These are phyloP conservation scores for Eragrostis nindensis DNA, from an alignment of 176 grass and related monocot genomes.

Conservation along the genomic window DNA sequence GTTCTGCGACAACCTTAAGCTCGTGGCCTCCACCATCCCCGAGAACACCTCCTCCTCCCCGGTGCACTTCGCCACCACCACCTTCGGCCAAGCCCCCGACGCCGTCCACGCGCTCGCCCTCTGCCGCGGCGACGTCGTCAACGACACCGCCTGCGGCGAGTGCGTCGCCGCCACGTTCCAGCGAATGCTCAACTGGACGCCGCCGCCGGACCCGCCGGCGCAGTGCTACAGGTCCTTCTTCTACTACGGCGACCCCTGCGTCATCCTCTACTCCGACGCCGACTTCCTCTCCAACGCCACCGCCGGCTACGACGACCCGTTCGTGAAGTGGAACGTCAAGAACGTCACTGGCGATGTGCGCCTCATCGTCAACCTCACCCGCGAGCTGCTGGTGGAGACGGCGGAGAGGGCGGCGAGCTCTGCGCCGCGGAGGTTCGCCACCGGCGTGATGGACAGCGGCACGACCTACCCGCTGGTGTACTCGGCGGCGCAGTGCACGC, in stretches of 20 bases:
- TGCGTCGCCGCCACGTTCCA: background rate
- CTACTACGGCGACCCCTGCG: background rate
- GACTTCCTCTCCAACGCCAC: background rate
- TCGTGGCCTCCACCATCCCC: background rate
- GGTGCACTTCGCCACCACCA: slow-evolving; percentile 26
- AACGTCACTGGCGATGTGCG: background rate
- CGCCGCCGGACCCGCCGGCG: background rate
- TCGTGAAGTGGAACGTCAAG: background rate
- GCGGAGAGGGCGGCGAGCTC: background rate
- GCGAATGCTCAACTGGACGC: too few species aligned
- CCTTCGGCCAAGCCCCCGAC: slow-evolving; percentile 3
- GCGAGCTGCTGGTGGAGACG: slow-evolving; percentile 9
- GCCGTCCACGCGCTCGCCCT: slow-evolving; percentile 38
- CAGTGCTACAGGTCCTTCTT: background rate
- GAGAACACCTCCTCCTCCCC: slow-evolving; percentile 30
- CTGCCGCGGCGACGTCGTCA: slow-evolving; percentile 41
- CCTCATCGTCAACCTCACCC: background rate
- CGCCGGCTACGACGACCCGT: background rate
- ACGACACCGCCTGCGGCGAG: background rate
- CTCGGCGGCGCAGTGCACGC: slow-evolving; percentile 29
- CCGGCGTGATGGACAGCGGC: background rate
- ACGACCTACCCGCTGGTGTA: background rate
- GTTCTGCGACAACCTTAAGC: slow-evolving; percentile 33
- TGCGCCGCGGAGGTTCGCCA: slow-evolving; percentile 6
- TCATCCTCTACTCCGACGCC: background rate